Evolutionary conservation across 768 basidiomycete species (phyloP).

Genomic region (Leccinum boreale): DNA sequence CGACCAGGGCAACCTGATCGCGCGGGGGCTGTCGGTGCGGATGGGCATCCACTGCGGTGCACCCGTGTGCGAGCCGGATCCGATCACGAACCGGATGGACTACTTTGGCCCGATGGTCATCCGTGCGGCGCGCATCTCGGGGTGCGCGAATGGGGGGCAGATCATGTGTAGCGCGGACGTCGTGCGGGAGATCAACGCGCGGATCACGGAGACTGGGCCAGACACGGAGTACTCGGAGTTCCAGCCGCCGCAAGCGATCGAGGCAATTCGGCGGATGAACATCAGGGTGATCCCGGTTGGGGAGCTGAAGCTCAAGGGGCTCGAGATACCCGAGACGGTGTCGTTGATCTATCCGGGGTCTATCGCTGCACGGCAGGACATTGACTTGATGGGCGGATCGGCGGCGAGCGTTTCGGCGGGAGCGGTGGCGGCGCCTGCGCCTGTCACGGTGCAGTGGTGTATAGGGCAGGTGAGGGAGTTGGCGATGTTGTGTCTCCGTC

Average conservation of each 20-base stretch:
- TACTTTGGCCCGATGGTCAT: conserved; percentile 98
- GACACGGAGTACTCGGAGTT: conserved; percentile 59
- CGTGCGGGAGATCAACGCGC: conserved; percentile 72
- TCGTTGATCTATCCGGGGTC: conserved; percentile 80
- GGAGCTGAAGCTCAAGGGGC: conserved; percentile 89
- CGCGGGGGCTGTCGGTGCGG: conserved; percentile 87
- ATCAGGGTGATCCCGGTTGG: conserved; percentile 74
- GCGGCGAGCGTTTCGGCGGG: conserved; percentile 13
- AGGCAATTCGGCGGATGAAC: conserved; percentile 71
- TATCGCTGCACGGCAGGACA: conserved; percentile 66
- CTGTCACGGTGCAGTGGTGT: conserved; percentile 46
- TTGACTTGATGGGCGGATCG: conserved; percentile 36
- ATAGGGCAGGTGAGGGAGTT: conserved; percentile 75
- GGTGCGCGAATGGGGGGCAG: conserved; percentile 86
- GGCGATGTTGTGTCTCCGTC: conserved; percentile 67
- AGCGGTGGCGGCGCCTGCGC: conserved; percentile 1
- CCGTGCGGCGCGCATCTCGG: conserved; percentile 81
- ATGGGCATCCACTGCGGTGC: conserved; percentile 96
- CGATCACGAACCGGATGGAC: conserved; percentile 93
- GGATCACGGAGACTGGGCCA: conserved; percentile 49
- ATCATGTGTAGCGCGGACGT: conserved; percentile 90
- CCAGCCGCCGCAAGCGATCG: conserved; percentile 60
- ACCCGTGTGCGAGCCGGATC: conserved; percentile 89
- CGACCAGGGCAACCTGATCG: conserved; percentile 60
- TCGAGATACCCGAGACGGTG: conserved; percentile 86